Conservation (phyloP, 2,329 filamentous ascomycete species). For the Alternaria sp. region DNA sequence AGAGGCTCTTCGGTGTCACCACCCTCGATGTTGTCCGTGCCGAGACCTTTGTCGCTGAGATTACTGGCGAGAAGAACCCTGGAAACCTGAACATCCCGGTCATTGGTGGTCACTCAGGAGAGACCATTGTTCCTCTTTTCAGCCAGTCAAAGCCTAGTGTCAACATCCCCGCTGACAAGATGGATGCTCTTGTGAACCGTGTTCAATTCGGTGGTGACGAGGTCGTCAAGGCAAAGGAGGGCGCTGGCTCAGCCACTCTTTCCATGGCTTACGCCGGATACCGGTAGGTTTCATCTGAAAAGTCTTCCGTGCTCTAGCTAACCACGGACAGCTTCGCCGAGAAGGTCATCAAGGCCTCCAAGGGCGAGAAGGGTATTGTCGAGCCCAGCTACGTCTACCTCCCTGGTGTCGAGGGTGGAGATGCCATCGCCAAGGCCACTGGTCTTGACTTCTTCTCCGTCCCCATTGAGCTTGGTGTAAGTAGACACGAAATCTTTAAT, state of each 20-base stretch:
- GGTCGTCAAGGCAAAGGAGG: conserved; percentile 94
- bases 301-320: background rate
- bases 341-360: conserved; percentile 86
- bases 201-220: conserved; percentile 98
- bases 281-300: conserved; percentile 49
- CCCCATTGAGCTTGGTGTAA: conserved; percentile 92
- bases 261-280: conserved; percentile 97
- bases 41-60: conserved; percentile 92
- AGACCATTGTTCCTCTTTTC: conserved; percentile 97
- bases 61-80: conserved; percentile 82
- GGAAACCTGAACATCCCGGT: conserved; percentile 87
- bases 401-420: conserved; percentile 85
- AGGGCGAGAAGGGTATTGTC: conserved; percentile 90
- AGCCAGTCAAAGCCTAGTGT: conserved; percentile 85
- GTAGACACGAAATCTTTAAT: conserved; percentile 48
- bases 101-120: conserved; percentile 95
- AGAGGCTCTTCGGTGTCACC: conserved; percentile 97
- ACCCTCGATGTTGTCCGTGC: conserved; percentile 98
- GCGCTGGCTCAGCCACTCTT: conserved; percentile 86
- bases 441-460: conserved; percentile 95
- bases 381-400: conserved; percentile 98
- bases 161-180: conserved; percentile 85
- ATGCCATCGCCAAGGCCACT: conserved; percentile 82
- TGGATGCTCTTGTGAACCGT: conserved; percentile 88
- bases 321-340: conserved; percentile 74